Base-by-base conservation (phyloP, 116 monocot genomes). In the Trichopus zeylanicus region DNA sequence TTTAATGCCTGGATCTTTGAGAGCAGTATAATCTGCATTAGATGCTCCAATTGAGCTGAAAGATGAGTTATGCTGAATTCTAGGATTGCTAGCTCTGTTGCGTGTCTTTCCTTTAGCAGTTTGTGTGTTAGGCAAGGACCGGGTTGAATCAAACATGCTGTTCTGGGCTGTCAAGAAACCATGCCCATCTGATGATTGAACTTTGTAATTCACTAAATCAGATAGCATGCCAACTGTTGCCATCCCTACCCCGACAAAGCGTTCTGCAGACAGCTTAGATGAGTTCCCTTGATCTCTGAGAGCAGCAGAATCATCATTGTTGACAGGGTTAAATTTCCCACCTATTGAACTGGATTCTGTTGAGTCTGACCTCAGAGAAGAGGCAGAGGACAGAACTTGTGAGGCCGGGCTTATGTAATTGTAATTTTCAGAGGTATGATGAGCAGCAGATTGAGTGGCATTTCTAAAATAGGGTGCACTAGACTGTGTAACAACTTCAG, bases 121-220 rank as follows among this genome's bases (percentile, higher is more conserved):
- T 47, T 63, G 73, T 56, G 37, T 4, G 34, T 63, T 34, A 28
- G 75, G 52, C 4, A 61, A 30, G 6, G 71, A 22, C 15, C 52
- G 38, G 35, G 22, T 49, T 20, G 66, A 54, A 63, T 76, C 39
- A 38, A 66, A 57, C 31, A 48, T 61, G 26, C 15, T 33, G 7
- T 56, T 61, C 12, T 58, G 55, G 0, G 57, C 7, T 70, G 67
- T 18, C 20, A 60, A 31, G 31, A 52, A 61, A 37, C 16, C 59
- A 16, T 39, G 21, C 10, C 62, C 55, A 67, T 76, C 54, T 51
- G 33, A 54, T 23, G 32, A 5, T 52, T 60, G 22, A 35, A 55
- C 15, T 26, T 61, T 79, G 56, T 60, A 51, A 57, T 73, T 70
- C 53, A 73, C 64, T 46, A 77, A 26, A 26, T 80, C 77, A 56